These are phyloP conservation scores for Phytophthora sp. DNA, from an alignment of 352 stramenopile genomes.

Conservation along the genomic window DNA sequence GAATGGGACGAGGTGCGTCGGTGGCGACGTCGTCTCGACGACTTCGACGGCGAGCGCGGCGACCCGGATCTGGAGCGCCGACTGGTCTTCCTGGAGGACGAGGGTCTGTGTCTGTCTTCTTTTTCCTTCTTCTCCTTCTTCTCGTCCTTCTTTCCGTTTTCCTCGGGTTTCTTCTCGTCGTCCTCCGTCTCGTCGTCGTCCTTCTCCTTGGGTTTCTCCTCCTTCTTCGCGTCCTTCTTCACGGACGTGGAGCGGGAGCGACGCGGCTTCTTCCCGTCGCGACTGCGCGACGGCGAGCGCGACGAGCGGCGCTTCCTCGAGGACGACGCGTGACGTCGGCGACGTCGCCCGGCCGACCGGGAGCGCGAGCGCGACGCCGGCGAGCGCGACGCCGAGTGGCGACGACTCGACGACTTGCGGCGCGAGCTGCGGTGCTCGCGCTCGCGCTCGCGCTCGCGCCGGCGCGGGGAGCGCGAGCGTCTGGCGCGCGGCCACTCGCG, in stretches of 20 bases:
- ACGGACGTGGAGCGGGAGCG: slow-evolving; percentile 25
- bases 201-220: slow-evolving; percentile 18
- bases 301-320: slow-evolving; percentile 31
- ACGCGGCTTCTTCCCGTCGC: slow-evolving; percentile 29
- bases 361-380: slow-evolving; percentile 45
- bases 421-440: slow-evolving; percentile 43
- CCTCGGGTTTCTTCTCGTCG: slow-evolving; percentile 19
- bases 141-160: slow-evolving; percentile 4
- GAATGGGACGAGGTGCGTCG: slow-evolving; percentile 51
- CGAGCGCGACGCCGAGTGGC: slow-evolving; percentile 47
- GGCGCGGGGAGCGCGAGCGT: slow-evolving; percentile 35
- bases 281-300: slow-evolving; percentile 24
- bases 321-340: slow-evolving; percentile 32
- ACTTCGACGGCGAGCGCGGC: slow-evolving; percentile 53
- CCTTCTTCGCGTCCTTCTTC: slow-evolving; percentile 23
- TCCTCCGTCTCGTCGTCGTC: slow-evolving; percentile 18
- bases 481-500: slow-evolving; percentile 5
- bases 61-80: slow-evolving; percentile 63
- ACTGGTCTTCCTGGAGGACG: slow-evolving; percentile 49
- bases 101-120: slow-evolving; percentile 9
- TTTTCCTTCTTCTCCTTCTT: slow-evolving; percentile 28
- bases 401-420: slow-evolving; percentile 38
- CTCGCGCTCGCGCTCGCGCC: slow-evolving; percentile 41
- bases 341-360: slow-evolving; percentile 37
- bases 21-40: slow-evolving; percentile 54